Base-by-base conservation (phyloP, 2,329 filamentous ascomycete species). In the Trichoderma asperellum region DNA sequence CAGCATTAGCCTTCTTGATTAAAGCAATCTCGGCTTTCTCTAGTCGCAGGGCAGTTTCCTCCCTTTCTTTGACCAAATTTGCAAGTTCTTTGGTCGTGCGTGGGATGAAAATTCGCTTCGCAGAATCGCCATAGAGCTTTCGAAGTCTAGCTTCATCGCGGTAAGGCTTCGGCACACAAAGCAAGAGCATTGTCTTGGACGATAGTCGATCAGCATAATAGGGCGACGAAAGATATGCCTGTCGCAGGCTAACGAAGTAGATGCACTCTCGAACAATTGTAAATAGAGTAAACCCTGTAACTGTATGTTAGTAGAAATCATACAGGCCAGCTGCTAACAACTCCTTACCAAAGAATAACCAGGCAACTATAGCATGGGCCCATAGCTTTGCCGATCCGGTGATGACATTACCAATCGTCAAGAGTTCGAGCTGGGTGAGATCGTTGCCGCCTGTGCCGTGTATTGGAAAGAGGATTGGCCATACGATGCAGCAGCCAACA, bases 181-280 rank as follows among this genome's bases (percentile, higher is more conserved):
- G 91, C 79, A 97, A 94, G 14, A 99, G 88, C 1, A 98, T 92
- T 1, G 94, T 97, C 66, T 93, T 89, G 2, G 94, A 95, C 2
- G 95, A 97, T 57, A 97, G 89, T 69, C 94, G 92, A 75, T 90
- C 91, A 65, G 93, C 87, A 78, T 96, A 96, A 59, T 92, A 84
- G 12, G 94, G 93, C 12, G 93, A 94, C 68, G 96, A 87, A 52
- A 96, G 88, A 81, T 96, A 97, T 0, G 95, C 95, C 81, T 98
- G 95, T 72, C 94, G 92, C 63, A 98, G 82, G 76, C 96, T 97
- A 83, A 97, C 91, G 80, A 93, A 97, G 85, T 91, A 97, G 74
- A 98, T 91, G 77, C 89, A 90, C 80, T 98, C 95, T 69, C 95
- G 88, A 68, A 94, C 91, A 72, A 98, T 88, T 76, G 93, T 90